Evolutionary conservation across 2,329 filamentous ascomycete species (phyloP).

Genomic region (Geoglossum cookeanum): DNA sequence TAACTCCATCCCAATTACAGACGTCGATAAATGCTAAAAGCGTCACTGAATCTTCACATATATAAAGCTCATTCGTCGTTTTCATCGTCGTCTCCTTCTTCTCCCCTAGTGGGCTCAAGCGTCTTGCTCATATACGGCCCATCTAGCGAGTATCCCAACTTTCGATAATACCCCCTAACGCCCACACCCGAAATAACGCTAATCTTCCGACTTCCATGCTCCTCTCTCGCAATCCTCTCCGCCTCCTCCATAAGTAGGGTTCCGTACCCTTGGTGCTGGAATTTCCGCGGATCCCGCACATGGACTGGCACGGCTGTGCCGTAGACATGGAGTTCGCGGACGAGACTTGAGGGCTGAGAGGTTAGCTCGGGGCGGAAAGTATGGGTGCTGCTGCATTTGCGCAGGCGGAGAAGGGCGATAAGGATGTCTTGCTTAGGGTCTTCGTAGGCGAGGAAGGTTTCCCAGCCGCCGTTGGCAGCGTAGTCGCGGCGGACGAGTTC

Average conservation of each 20-base stretch:
- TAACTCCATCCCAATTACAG: no score
- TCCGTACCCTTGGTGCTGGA: slow-evolving; percentile 95
- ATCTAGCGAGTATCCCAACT: slow-evolving; percentile 83
- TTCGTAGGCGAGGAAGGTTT: slow-evolving; percentile 95
- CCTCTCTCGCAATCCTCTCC: slow-evolving; percentile 80
- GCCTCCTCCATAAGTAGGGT: slow-evolving; percentile 96
- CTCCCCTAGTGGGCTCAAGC: background rate
- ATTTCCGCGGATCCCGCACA: slow-evolving; percentile 84
- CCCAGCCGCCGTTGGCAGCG: slow-evolving; percentile 88
- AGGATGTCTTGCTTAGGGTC: slow-evolving; percentile 97
- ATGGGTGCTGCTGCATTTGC: slow-evolving; percentile 80
- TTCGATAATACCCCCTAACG: slow-evolving; percentile 84
- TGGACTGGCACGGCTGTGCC: slow-evolving; percentile 95
- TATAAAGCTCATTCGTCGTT: background rate
- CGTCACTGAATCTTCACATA: no score
- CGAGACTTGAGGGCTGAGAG: slow-evolving; percentile 74
- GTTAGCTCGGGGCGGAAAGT: slow-evolving; percentile 80
- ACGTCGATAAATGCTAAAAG: no score
- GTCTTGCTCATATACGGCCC: slow-evolving; percentile 66
- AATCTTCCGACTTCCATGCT: slow-evolving; percentile 86
- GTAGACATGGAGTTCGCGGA: slow-evolving; percentile 90
- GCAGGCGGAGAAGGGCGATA: slow-evolving; percentile 70
- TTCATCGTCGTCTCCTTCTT: background rate
- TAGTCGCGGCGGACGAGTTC: slow-evolving; percentile 92
- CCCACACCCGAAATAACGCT: slow-evolving; percentile 97